A percentile compares a stretch with the other conserved stretches of the same genome.
Evolutionary conservation across 805 yeast species (phyloP).

Genomic region (Wickerhamiella hasegawae): DNA sequence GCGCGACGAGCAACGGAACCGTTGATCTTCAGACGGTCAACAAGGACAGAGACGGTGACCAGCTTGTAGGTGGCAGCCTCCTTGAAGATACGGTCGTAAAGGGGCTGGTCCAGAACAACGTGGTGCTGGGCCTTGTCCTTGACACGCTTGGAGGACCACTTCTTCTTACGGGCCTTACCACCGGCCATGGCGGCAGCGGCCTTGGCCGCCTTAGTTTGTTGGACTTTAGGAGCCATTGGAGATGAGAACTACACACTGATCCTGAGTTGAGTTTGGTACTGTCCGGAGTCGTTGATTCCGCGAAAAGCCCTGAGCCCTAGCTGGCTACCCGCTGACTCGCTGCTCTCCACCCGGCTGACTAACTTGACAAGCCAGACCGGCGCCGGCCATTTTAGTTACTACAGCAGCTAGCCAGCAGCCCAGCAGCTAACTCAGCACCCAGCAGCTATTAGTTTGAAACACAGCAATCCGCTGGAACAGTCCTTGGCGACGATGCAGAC

Average conservation of each 20-base stretch:
- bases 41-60: constrained; percentile 94
- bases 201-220: constrained; percentile 98
- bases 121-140: constrained; percentile 99
- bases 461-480: no score
- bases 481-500: no score
- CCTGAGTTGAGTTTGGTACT: neutral
- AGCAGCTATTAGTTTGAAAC: no score
- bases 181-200: constrained; percentile 99
- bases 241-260: neutral
- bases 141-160: constrained; percentile 99
- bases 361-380: no score
- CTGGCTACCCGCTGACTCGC: no score
- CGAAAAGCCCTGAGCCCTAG: constrained; percentile 5
- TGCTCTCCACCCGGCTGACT: no score
- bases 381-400: no score
- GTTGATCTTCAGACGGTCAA: constrained; percentile 98
- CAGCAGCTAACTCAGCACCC: no score
- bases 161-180: constrained; percentile 99
- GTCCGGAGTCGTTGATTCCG: no score
- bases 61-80: constrained; percentile 98
- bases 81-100: constrained; percentile 98
- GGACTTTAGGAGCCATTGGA: constrained; percentile 97
- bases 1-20: constrained; percentile 99
- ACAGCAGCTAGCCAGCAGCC: no score
- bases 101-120: constrained; percentile 92